Conservation (phyloP, 768 basidiomycete species). For the Sutorius australiensis region DNA sequence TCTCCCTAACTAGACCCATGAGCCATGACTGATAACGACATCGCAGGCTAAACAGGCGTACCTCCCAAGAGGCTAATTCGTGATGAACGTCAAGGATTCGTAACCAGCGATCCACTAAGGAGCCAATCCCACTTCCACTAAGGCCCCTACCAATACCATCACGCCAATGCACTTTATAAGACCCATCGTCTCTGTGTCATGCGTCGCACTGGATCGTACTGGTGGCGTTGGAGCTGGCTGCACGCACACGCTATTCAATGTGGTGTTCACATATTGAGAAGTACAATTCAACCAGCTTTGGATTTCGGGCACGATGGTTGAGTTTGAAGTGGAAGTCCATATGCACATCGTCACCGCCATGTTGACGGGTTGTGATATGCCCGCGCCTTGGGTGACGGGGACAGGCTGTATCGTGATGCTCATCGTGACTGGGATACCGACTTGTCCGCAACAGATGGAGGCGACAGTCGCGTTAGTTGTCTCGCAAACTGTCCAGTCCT, state of each 20-base stretch:
- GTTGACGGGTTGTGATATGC: neutral
- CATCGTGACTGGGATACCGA: neutral
- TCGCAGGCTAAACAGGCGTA: too few species aligned
- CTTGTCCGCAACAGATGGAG: constrained; percentile 1
- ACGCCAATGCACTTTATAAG: neutral
- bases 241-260: neutral
- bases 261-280: neutral
- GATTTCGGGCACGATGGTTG: neutral
- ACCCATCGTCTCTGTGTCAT: too few species aligned
- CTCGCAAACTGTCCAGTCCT: neutral
- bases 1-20: neutral
- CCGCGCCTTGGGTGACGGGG: neutral
- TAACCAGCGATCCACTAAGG: neutral
- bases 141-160: neutral
- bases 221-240: neutral
- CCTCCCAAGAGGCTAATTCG: too few species aligned
- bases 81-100: too few species aligned
- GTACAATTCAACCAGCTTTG: neutral
- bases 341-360: neutral
- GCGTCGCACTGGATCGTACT: neutral
- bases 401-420: neutral
- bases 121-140: neutral
- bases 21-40: neutral
- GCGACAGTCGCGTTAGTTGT: constrained; percentile 5
- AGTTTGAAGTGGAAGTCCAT: neutral